Evolutionary conservation across 2,329 filamentous ascomycete species (phyloP), one percentile per base, ranked within the genome.

Genomic region (Hymenoscyphus albidus): DNA sequence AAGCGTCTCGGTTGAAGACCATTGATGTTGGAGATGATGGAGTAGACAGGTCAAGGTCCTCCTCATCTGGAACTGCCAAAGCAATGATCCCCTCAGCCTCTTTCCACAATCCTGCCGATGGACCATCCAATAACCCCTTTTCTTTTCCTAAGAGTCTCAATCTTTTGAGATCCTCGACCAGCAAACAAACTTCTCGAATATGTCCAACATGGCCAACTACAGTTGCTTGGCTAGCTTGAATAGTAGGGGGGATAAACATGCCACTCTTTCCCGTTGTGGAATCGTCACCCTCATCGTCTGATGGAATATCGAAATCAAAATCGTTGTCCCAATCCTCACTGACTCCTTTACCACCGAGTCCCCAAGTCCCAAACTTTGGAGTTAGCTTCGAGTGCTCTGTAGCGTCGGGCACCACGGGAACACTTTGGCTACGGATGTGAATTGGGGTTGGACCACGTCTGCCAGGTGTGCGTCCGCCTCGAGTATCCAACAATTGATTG

Each of bases 261-360:
- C 75, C 76, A 32, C 76, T 75, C 35, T 74, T 76, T 40, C 76
- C 77, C 44, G 76, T 74, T n/a, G 76, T 76, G 4, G 67, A 74
- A 42, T 77, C 72, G 55, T 78, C 79, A 39, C 81, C 75, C 35
- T 77, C 76, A 13, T 74, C 72, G 14, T 74, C 72, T 13, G 65
- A 70, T 51, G 66, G 78, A 22, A 60, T 69, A 10, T 76, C 74
- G 74, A 94, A 93, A 66, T 94, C 90, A 71, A 96, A 95, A 75
- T 96, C 92, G 68, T 93, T 90, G 71, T 94, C 92, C 92, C 92
- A 96, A 73, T 95, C 91, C 74, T 96, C 92, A 67, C 89, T 93
- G 12, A 88, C 88, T 16, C 86, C 89, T 76, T 93, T 93, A 67
- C 86, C 88, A n/a, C 89, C 87, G 54, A 92, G 79, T 2, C 90